Conservation (phyloP, 495 filamentous ascomycete species). For the Podospora pseudoanserina region DNA sequence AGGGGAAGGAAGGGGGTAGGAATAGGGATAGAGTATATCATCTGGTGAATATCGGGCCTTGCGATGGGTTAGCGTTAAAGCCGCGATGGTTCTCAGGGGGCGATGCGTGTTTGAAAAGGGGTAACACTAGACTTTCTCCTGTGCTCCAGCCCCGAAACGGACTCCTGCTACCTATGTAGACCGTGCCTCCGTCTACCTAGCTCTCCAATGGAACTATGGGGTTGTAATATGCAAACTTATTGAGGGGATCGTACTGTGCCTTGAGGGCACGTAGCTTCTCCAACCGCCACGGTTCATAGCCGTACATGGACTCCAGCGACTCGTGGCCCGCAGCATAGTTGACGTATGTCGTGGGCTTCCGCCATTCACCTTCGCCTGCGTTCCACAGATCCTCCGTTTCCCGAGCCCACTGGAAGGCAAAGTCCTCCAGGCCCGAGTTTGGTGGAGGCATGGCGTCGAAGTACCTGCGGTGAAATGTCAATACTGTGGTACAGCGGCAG, state of each 20-base stretch:
- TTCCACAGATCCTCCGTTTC: neutral
- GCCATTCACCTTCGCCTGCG: neutral
- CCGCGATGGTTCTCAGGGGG: too few relatives aligned
- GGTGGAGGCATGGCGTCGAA: neutral
- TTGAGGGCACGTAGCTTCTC: constrained; percentile 47
- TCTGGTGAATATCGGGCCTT: too few relatives aligned
- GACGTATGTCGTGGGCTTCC: constrained; percentile 34
- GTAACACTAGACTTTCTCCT: too few relatives aligned
- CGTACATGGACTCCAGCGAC: constrained; percentile 40
- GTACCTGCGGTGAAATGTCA: neutral
- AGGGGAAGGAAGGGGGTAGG: too few relatives aligned
- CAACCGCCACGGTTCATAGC: constrained; percentile 48
- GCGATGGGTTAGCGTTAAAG: too few relatives aligned
- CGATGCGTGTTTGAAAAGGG: too few relatives aligned
- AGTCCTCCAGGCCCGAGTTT: constrained; percentile 2
- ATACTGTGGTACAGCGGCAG: neutral
- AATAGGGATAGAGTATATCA: too few relatives aligned
- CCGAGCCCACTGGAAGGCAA: neutral
- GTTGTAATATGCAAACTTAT: constrained; percentile 41
- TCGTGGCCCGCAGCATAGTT: constrained; percentile 51
- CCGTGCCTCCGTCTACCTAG: too few relatives aligned
- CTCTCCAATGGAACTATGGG: too few relatives aligned
- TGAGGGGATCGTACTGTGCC: constrained; percentile 51
- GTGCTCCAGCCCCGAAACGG: too few relatives aligned
- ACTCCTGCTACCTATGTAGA: too few relatives aligned